phyloP scores from a whole-genome alignment of 1,284 basidiomycete species.

The Butyriboletus appendiculatus region DNA sequence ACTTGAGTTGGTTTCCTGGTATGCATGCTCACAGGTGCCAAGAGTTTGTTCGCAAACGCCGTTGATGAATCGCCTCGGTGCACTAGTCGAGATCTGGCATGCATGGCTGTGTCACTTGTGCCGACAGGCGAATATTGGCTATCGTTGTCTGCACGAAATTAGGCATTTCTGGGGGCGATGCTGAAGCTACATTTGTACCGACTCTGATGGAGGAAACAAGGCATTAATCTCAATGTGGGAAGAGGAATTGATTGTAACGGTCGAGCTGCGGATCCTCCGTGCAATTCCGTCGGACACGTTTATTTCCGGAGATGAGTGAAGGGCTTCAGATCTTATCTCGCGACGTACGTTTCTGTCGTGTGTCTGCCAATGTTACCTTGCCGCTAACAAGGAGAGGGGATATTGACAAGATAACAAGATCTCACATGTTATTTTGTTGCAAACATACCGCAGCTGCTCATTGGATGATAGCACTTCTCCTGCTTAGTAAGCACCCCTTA shows the following conservation, averaged over 20 bases:
- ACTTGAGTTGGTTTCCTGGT: background rate
- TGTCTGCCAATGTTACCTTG: conserved; percentile 15
- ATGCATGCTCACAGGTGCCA: background rate
- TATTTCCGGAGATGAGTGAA: too few relatives aligned
- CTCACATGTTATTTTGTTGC: conserved; percentile 1
- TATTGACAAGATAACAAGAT: conserved; percentile 23
- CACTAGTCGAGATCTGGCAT: too few relatives aligned
- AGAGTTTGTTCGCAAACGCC: background rate
- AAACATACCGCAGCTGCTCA: conserved; percentile 2
- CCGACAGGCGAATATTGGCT: background rate
- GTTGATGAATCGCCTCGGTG: background rate
- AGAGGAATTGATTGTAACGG: too few relatives aligned
- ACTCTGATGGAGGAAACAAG: background rate
- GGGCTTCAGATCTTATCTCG: too few relatives aligned
- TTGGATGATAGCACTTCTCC: conserved; percentile 25
- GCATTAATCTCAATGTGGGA: too few relatives aligned
- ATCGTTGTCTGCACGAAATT: background rate
- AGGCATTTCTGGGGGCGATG: background rate
- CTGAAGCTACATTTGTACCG: background rate
- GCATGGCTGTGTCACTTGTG: too few relatives aligned
- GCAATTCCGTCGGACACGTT: too few relatives aligned
- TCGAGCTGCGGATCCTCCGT: too few relatives aligned
- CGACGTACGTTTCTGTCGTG: conserved; percentile 2
- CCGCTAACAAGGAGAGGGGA: background rate
- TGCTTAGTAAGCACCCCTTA: conserved; percentile 29